Evolutionary conservation across 352 stramenopile genomes (phyloP).

Genomic region (Saprolegnia parasitica): DNA sequence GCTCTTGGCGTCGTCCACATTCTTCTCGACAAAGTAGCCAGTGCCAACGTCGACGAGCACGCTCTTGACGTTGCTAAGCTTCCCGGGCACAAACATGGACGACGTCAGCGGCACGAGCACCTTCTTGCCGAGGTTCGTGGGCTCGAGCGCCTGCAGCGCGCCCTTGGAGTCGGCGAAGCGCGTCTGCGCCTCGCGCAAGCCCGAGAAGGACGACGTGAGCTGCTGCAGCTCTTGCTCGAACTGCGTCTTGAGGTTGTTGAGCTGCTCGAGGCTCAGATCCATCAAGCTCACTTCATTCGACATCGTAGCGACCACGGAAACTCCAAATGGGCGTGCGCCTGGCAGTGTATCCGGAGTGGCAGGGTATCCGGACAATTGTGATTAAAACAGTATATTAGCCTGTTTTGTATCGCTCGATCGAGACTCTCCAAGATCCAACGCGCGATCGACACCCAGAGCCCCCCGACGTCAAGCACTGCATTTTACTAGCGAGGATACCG

Average conservation of each 20-base stretch:
- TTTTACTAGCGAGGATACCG: too few species aligned
- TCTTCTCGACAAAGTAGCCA: conserved; percentile 93
- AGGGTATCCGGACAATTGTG: background rate
- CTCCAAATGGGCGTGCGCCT: background rate
- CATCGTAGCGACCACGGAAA: conserved; percentile 17
- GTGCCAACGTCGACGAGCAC: conserved; percentile 93
- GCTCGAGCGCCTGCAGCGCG: conserved; percentile 54
- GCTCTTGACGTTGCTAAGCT: conserved; percentile 76
- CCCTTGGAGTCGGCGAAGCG: conserved; percentile 79
- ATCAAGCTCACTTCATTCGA: conserved; percentile 67
- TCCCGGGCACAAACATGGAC: conserved; percentile 91
- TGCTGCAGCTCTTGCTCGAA: conserved; percentile 81
- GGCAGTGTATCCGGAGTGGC: too few species aligned
- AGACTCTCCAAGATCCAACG: too few species aligned
- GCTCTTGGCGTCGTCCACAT: conserved; percentile 74
- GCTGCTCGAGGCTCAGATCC: conserved; percentile 90
- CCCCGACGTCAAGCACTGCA: too few species aligned
- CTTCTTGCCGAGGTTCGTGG: conserved; percentile 60
- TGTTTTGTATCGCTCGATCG: too few species aligned
- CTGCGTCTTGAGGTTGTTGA: conserved; percentile 89
- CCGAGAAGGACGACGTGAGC: conserved; percentile 59
- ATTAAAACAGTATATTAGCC: background rate
- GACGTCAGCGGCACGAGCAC: conserved; percentile 94
- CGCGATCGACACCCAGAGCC: too few species aligned
- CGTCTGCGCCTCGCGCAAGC: conserved; percentile 66